phyloP scores from a whole-genome alignment of 176 grass and related monocot species.

The Alloteropsis semialata region DNA sequence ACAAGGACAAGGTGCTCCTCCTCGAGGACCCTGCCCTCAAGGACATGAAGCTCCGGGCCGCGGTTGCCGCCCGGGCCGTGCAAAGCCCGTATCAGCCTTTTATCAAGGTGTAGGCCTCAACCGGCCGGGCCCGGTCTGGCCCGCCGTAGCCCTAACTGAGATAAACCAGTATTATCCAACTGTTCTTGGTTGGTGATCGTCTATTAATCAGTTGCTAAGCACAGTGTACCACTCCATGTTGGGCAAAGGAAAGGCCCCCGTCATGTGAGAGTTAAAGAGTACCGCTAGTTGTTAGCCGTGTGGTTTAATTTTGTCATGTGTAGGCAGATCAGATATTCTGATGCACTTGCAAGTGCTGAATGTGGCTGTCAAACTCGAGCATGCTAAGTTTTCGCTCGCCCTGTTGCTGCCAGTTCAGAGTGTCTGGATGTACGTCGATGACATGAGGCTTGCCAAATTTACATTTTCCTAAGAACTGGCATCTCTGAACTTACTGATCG shows the following conservation, averaged over 20 bases:
- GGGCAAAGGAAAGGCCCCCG: conserved; percentile 7
- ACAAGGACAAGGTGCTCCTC: conserved; percentile 82
- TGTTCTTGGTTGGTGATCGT: not conserved
- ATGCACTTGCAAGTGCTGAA: not conserved
- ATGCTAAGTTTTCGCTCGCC: not conserved
- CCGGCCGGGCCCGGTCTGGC: too few relatives aligned
- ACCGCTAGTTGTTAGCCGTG: not conserved
- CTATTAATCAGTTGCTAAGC: not conserved
- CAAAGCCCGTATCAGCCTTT: conserved; percentile 7
- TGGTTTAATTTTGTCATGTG: not conserved
- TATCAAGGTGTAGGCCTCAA: conserved; percentile 17
- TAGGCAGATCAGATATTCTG: not conserved
- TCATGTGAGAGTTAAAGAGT: conserved; percentile 12
- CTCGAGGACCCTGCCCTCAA: conserved; percentile 88
- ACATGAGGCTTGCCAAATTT: not conserved
- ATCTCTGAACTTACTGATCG: not conserved
- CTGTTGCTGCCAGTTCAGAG: not conserved
- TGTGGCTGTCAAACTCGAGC: not conserved
- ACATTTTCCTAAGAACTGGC: not conserved
- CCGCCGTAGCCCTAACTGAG: not conserved
- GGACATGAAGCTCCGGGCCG: conserved; percentile 64
- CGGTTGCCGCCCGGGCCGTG: not conserved
- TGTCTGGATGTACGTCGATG: not conserved
- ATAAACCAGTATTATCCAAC: not conserved
- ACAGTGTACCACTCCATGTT: conserved; percentile 36